phyloP scores from a whole-genome alignment of 805 yeast species.

The Yamadazyma ubonensis region DNA sequence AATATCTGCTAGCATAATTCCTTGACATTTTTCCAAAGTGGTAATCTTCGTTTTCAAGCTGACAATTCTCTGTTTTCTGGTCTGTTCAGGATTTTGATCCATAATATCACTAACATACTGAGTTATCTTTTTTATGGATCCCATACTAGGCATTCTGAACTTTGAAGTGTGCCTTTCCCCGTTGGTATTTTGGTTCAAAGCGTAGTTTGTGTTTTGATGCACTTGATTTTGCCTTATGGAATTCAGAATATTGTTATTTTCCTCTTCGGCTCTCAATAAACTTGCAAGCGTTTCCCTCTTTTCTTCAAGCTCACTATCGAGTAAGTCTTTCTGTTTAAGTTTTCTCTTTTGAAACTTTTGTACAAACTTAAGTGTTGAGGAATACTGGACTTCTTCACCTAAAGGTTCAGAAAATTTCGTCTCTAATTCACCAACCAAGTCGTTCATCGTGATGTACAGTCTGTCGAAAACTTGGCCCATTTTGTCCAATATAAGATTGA shows the following conservation, averaged over 20 bases:
- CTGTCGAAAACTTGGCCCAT: constrained; percentile 86
- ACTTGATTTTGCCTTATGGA: constrained; percentile 22
- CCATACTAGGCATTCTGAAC: constrained; percentile 40
- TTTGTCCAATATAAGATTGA: constrained; percentile 55
- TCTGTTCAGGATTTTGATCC: constrained; percentile 65
- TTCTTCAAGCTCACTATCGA: constrained; percentile 33
- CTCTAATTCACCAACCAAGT: constrained; percentile 52
- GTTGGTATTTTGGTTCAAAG: constrained; percentile 15
- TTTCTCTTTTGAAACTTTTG: constrained; percentile 53
- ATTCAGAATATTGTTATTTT: constrained; percentile 25
- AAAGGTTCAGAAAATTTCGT: constrained; percentile 66
- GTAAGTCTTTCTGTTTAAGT: constrained; percentile 29
- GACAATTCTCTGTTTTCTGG: constrained; percentile 53
- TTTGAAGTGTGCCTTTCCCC: constrained; percentile 3
- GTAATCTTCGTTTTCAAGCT: constrained; percentile 51
- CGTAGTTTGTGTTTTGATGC: constrained; percentile 22
- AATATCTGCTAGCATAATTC: constrained; percentile 40
- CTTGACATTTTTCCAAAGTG: constrained; percentile 52
- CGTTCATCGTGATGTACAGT: constrained; percentile 51
- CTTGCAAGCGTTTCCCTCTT: constrained; percentile 33
- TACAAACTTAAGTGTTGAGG: constrained; percentile 55
- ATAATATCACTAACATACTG: constrained; percentile 56
- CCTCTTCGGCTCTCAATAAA: constrained; percentile 30
- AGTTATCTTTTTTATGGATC: constrained; percentile 48
- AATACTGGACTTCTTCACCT: constrained; percentile 68